Conservation (phyloP, 2,329 filamentous ascomycete genomes). For the Septoria petroselini region DNA sequence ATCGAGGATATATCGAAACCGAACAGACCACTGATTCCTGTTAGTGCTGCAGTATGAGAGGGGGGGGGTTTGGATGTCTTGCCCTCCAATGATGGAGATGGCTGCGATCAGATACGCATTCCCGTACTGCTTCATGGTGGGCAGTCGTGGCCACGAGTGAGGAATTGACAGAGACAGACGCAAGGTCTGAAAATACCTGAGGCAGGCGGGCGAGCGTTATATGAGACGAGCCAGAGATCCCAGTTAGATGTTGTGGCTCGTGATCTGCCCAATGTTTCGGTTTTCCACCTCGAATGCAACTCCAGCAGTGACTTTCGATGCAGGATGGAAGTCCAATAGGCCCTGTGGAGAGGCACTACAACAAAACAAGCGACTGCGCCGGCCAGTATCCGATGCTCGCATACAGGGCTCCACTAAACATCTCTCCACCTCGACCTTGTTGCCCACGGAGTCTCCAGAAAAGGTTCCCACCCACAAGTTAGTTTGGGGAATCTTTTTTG, state of each 20-base stretch:
- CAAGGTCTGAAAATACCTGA: not conserved
- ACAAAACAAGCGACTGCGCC: not conserved
- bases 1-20: slow-evolving; percentile 72
- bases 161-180: too few relatives aligned
- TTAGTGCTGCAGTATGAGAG: too few relatives aligned
- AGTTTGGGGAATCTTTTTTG: too few relatives aligned
- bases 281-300: not conserved
- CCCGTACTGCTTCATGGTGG: slow-evolving; percentile 42
- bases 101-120: slow-evolving; percentile 59
- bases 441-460: too few relatives aligned
- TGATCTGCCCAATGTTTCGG: not conserved
- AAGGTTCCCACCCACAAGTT: too few relatives aligned
- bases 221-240: not conserved
- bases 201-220: not conserved
- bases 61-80: too few relatives aligned
- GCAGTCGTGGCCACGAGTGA: too few relatives aligned
- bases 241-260: not conserved
- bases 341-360: not conserved
- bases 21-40: too few relatives aligned
- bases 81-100: slow-evolving; percentile 57
- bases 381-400: not conserved
- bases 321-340: not conserved
- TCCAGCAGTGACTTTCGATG: not conserved
- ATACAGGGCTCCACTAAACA: too few relatives aligned
- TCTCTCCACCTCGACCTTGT: too few relatives aligned